phyloP scores from a whole-genome alignment of 1,284 basidiomycete species.

The Fomitopsis schrenkii region DNA sequence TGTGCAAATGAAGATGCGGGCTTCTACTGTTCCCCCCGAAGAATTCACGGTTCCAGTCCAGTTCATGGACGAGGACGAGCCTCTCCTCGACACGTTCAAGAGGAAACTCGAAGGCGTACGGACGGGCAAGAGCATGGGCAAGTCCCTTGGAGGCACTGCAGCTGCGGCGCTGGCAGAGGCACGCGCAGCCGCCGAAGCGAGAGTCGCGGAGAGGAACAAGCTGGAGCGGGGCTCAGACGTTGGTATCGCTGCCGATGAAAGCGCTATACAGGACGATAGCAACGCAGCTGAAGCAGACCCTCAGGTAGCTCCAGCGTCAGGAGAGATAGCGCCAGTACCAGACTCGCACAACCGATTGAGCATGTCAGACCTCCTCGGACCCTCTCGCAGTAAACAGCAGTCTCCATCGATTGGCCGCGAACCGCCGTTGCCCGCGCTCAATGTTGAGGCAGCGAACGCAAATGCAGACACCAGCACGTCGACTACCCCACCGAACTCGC shows the following conservation, averaged over 20 bases:
- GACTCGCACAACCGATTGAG: constrained; percentile 42
- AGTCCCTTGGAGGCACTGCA: constrained; percentile 57
- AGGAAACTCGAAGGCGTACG: constrained; percentile 67
- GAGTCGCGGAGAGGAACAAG: constrained; percentile 59
- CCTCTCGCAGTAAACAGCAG: constrained; percentile 6
- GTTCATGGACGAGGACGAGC: constrained; percentile 32
- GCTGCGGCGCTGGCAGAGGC: constrained; percentile 66
- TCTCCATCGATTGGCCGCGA: neutral
- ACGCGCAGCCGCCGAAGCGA: constrained; percentile 64
- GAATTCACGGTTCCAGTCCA: constrained; percentile 14
- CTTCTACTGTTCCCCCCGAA: constrained; percentile 2
- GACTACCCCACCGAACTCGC: constrained; percentile 59
- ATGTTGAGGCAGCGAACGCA: neutral
- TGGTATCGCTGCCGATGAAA: neutral
- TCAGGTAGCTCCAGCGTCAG: neutral
- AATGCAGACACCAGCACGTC: constrained; percentile 34
- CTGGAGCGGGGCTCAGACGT: constrained; percentile 23
- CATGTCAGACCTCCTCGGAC: constrained; percentile 45
- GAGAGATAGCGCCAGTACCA: constrained; percentile 2
- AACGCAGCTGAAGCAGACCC: constrained; percentile 7
- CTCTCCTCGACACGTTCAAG: constrained; percentile 59
- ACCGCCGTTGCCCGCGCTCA: neutral
- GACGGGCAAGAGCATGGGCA: constrained; percentile 54
- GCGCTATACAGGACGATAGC: neutral
- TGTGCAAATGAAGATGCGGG: neutral